These are phyloP conservation scores for Forsythia suspensa DNA, from an alignment of 257 asterid species.

Conservation along the genomic window DNA sequence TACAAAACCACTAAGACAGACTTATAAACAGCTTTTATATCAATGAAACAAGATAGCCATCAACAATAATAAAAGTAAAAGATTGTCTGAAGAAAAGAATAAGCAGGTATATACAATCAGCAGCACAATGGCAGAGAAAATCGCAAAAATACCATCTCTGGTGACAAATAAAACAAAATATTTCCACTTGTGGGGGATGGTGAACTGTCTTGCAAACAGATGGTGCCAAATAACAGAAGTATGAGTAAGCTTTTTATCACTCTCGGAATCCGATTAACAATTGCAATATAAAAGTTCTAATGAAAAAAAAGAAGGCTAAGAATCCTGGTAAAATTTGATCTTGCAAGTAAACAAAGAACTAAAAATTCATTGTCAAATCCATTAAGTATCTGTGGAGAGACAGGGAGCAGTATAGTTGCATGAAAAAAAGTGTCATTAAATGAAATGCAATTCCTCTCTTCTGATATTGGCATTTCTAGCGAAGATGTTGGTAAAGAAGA, in stretches of 20 bases:
- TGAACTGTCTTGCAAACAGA: not conserved
- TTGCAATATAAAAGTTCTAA: too few species aligned
- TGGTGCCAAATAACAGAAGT: too few species aligned
- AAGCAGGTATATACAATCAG: not conserved
- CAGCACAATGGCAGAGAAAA: not conserved
- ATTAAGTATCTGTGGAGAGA: not conserved
- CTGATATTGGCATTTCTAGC: not conserved
- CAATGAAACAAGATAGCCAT: constrained; percentile 2
- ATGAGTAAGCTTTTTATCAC: too few species aligned
- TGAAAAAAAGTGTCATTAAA: not conserved
- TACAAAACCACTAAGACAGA: constrained; percentile 4
- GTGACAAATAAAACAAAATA: not conserved
- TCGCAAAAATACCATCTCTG: not conserved
- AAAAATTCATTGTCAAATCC: not conserved
- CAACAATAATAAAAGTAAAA: constrained; percentile 3
- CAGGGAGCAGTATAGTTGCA: not conserved
- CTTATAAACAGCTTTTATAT: not conserved
- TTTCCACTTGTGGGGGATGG: not conserved
- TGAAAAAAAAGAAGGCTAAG: too few species aligned
- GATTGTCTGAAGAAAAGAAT: not conserved
- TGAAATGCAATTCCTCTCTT: not conserved
- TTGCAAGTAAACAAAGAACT: not conserved
- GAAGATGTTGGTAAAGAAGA: not conserved
- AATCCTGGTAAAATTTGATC: not conserved
- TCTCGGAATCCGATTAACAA: too few species aligned